These are phyloP conservation scores for Neurospora hispaniola DNA, from an alignment of 495 filamentous ascomycete species.

Conservation along the genomic window DNA sequence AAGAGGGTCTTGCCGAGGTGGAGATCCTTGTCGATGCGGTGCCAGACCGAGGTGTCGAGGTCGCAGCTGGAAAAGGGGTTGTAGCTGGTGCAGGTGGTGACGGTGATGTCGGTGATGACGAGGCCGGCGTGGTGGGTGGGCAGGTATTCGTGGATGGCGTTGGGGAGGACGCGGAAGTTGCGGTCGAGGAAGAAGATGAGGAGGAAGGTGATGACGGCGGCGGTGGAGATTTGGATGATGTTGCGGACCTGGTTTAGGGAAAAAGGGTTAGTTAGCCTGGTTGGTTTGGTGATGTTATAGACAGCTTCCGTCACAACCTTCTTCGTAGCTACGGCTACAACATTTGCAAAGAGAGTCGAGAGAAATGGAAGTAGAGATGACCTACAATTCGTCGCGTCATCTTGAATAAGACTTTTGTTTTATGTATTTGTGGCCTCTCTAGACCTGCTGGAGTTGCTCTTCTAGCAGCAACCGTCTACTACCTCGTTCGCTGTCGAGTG, in stretches of 20 bases:
- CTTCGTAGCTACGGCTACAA: not conserved
- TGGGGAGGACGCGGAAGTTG: slow-evolving; percentile 71
- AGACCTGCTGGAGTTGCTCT: not conserved
- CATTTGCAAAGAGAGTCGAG: not conserved
- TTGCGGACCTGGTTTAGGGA: slow-evolving; percentile 55
- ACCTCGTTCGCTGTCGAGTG: not conserved
- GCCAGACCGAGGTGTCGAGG: slow-evolving; percentile 66
- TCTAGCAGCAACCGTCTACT: not conserved
- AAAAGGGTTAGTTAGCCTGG: not conserved
- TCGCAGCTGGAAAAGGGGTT: slow-evolving; percentile 72
- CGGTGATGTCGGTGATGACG: slow-evolving; percentile 83
- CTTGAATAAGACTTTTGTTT: not conserved
- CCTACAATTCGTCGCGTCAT: slow-evolving; percentile 39
- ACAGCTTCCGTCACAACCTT: not conserved
- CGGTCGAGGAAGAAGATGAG: slow-evolving; percentile 70
- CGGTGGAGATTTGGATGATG: slow-evolving; percentile 62
- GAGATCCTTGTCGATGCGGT: slow-evolving; percentile 84
- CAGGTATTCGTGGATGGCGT: slow-evolving; percentile 68
- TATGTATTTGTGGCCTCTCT: not conserved
- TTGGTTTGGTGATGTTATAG: not conserved
- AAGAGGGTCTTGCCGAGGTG: slow-evolving; percentile 66
- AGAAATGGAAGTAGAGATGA: not conserved
- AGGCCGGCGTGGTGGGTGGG: slow-evolving; percentile 70
- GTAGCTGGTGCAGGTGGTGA: slow-evolving; percentile 62
- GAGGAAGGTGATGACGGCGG: slow-evolving; percentile 55